Percentiles rank a stretch among this genome's conserved stretches.
Evolutionary conservation across 2,329 filamentous ascomycete genomes (phyloP).

Genomic region (Gremmenia infestans): DNA sequence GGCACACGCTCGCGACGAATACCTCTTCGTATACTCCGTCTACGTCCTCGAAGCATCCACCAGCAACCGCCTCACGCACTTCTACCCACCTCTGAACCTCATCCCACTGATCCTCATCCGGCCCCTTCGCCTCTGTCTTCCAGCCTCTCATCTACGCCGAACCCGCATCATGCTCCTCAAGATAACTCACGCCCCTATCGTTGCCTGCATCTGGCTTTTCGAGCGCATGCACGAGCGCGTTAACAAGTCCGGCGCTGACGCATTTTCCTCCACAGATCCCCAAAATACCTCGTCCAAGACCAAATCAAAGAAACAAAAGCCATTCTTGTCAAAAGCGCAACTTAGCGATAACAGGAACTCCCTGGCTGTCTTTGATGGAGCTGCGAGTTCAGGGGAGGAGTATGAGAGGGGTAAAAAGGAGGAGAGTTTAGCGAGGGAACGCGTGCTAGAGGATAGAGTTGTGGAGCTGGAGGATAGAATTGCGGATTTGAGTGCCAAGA

Average conservation of each 20-base stretch:
- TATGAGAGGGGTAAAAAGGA: no score
- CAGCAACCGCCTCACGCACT: constrained; percentile 63
- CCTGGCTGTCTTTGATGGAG: constrained; percentile 5
- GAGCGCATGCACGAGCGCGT: constrained; percentile 35
- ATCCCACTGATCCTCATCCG: constrained; percentile 67
- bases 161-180: constrained; percentile 59
- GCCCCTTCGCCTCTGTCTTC: constrained; percentile 64
- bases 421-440: constrained; percentile 9
- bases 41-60: constrained; percentile 63
- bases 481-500: constrained; percentile 29
- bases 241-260: constrained; percentile 10
- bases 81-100: constrained; percentile 70
- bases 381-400: constrained; percentile 6
- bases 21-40: constrained; percentile 68
- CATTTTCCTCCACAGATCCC: constrained; percentile 20
- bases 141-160: constrained; percentile 58
- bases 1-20: constrained; percentile 65
- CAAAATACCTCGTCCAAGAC: constrained; percentile 2
- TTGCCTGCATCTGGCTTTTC: constrained; percentile 57
- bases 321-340: not conserved
- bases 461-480: constrained; percentile 35
- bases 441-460: constrained; percentile 35
- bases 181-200: constrained; percentile 61
- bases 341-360: constrained; percentile 3
- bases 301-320: constrained; percentile 10